A percentile compares a stretch with the other conserved stretches of the same genome.
These are phyloP conservation scores for Heritiera fomes DNA, from an alignment of 345 rosid species.

Conservation along the genomic window DNA sequence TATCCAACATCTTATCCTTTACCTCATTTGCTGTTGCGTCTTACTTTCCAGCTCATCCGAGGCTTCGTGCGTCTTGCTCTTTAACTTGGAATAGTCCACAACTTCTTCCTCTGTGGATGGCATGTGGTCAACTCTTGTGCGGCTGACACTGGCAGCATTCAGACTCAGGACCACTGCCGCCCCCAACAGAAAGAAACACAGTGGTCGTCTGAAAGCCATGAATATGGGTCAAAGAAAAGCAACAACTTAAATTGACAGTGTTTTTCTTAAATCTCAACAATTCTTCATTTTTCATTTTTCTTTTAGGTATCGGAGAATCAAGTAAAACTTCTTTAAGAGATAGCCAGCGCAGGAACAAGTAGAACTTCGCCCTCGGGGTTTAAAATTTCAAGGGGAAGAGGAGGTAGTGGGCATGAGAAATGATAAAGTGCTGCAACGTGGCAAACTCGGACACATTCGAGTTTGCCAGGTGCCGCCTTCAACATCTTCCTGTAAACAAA, in stretches of 20 bases:
- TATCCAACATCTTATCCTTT: too few species aligned
- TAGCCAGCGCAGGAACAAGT: neutral
- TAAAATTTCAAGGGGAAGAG: neutral
- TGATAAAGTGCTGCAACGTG: conserved; percentile 24
- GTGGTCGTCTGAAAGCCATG: conserved; percentile 15
- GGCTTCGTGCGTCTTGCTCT: neutral
- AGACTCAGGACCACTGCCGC: conserved; percentile 10
- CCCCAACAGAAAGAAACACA: conserved; percentile 17
- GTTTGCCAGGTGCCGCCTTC: conserved; percentile 9
- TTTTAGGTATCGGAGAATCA: too few species aligned
- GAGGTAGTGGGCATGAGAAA: neutral
- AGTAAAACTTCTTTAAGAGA: neutral
- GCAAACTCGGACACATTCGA: neutral
- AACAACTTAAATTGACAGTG: neutral
- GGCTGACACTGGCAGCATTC: neutral
- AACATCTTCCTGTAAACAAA: too few species aligned
- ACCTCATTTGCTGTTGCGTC: neutral
- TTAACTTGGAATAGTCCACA: conserved; percentile 13
- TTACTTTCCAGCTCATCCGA: conserved; percentile 9
- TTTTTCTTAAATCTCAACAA: neutral
- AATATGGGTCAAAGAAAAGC: neutral
- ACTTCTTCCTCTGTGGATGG: conserved; percentile 18
- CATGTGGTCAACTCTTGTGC: conserved; percentile 32
- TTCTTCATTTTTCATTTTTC: too few species aligned
- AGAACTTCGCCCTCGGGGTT: neutral